Conservation (phyloP, 306 rosid species). For the Lagenaria siceraria region DNA sequence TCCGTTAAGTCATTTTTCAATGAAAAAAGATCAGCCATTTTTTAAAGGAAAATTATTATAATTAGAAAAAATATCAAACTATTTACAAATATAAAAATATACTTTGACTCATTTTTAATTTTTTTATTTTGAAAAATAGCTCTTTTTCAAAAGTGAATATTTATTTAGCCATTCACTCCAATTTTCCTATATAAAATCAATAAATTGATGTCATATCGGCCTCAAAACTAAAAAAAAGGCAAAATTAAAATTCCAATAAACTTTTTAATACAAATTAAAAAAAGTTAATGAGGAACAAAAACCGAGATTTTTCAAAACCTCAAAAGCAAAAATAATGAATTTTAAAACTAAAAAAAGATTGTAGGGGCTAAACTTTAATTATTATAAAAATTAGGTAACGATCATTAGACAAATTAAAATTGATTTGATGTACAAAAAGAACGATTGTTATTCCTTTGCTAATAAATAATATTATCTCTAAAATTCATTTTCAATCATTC, state of each 20-base stretch:
- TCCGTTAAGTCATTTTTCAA: too few relatives aligned
- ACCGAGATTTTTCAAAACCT: neutral
- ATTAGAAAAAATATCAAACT: too few relatives aligned
- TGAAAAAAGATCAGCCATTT: too few relatives aligned
- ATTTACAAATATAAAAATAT: too few relatives aligned
- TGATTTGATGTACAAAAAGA: neutral
- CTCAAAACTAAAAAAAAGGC: too few relatives aligned
- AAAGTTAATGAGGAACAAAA: neutral
- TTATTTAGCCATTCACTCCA: too few relatives aligned
- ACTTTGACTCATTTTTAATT: too few relatives aligned
- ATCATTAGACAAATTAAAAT: neutral
- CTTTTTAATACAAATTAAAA: too few relatives aligned
- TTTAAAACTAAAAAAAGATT: neutral
- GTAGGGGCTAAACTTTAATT: neutral
- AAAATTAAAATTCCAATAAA: too few relatives aligned
- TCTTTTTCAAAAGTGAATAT: too few relatives aligned
- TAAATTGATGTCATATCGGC: neutral
- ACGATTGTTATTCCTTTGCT: neutral
- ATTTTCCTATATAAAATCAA: neutral
- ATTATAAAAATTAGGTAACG: neutral
- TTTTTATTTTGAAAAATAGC: too few relatives aligned
- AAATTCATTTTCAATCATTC: neutral
- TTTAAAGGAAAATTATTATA: too few relatives aligned
- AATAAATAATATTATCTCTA: neutral
- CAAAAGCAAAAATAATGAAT: neutral